Evolutionary conservation across 2,329 filamentous ascomycete genomes (phyloP), one percentile per base, ranked within the genome.

Genomic region (Verticillium nonalfalfae): DNA sequence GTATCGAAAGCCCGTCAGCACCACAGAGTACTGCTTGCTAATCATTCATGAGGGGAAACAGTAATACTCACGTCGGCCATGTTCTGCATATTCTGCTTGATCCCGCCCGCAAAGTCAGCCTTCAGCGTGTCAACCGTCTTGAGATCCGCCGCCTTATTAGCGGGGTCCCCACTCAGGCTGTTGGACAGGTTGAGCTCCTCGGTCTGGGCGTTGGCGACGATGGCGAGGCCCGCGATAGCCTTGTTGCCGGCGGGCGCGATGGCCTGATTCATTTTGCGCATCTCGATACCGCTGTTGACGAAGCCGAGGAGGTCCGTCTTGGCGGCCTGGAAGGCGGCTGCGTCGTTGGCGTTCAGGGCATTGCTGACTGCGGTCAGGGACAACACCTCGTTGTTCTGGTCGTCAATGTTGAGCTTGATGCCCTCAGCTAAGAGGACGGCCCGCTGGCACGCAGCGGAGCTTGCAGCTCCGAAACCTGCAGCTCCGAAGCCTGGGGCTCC

Each of bases 21-120:
- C 5, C 26, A 31, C 26, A 31, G 4, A 4, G 3, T 31, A 13
- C 3, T 11, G 18, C 3, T 6, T 21, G 6, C 18, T 13, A 31
- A 13, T 11, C 4, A 5, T 10, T 26, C 6, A 13, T 18, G 5
- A 5, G 15, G 11, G 18, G 7, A 3, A 4, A 21, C 26, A 18
- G 18, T 13, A 18, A 26, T 1, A 61, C 63, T 21, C 40, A 64
- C 63, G 39, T 55, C 57, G 35, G 63, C 59, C 34, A 63, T 61
- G 21, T 64, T 64, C 36, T 64, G 60, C 59, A 64, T 64, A 33
- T 64, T 64, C 26, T 64, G 62, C 57, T 64, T 62, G 34, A 63
- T 64, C 57, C 63, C 63, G 2, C 61, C 63, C 21, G 57, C 59
- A 18, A 64, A 64, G 26, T 64, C 63, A 40, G 50, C 58, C 59